Conservation (phyloP, 768 basidiomycete species). For the Sporobolomyces pararoseus region DNA sequence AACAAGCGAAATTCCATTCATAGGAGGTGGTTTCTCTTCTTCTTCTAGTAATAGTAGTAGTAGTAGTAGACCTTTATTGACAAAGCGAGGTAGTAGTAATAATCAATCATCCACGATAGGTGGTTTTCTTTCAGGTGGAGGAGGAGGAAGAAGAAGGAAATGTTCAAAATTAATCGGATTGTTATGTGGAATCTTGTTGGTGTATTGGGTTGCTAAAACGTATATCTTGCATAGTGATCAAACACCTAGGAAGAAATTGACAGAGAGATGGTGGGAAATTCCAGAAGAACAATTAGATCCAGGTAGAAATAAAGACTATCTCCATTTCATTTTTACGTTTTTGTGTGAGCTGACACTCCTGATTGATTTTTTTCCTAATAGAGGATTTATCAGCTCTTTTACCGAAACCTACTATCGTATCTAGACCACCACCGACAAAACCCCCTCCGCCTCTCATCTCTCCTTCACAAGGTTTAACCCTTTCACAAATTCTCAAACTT, state of each 20-base stretch:
- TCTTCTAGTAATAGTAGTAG: no score
- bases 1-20: constrained; percentile 11
- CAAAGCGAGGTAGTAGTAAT: no score
- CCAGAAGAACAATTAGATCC: neutral
- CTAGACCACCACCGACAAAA: constrained; percentile 14
- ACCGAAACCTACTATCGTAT: constrained; percentile 14
- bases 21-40: constrained; percentile 9
- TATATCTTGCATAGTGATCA: no score
- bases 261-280: constrained; percentile 34
- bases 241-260: constrained; percentile 1
- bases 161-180: neutral
- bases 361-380: no score
- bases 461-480: constrained; percentile 8
- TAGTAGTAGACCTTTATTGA: no score
- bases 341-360: neutral
- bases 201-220: neutral
- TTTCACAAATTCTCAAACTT: constrained; percentile 27
- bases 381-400: constrained; percentile 25
- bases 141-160: neutral
- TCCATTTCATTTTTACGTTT: neutral
- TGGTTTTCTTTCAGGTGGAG: no score
- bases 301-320: neutral
- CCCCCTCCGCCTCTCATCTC: constrained; percentile 1
- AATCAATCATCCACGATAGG: no score
- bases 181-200: neutral